Conservation (phyloP, 805 yeast genomes). For the Hanseniaspora nectarophila region DNA sequence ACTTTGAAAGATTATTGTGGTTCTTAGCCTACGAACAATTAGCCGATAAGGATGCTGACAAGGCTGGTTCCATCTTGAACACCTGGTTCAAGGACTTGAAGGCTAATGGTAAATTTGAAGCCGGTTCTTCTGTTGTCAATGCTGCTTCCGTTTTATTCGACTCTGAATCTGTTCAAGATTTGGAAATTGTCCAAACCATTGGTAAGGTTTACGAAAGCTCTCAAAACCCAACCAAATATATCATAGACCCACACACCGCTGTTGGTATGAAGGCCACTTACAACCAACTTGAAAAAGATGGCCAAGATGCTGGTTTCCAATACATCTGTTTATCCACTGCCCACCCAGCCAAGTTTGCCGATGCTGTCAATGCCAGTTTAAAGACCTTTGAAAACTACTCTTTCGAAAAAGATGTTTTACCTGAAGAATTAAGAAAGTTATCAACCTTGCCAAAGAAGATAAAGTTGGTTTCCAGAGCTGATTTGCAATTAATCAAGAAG, state of each 20-base stretch:
- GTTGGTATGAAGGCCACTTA: conserved; percentile 80
- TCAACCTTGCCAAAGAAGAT: conserved; percentile 63
- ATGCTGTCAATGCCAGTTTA: conserved; percentile 80
- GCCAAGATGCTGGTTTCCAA: conserved; percentile 33
- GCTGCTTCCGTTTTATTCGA: conserved; percentile 61
- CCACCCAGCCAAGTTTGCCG: conserved; percentile 97
- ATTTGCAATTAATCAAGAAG: conserved; percentile 59
- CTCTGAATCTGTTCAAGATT: conserved; percentile 69
- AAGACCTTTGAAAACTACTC: conserved; percentile 56
- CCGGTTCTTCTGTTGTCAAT: conserved; percentile 48
- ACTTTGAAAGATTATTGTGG: conserved; percentile 95
- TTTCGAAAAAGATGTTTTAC: conserved; percentile 79
- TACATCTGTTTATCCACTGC: conserved; percentile 85
- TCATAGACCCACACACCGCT: conserved; percentile 92
- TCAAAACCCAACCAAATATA: conserved; percentile 49
- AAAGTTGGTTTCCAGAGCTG: conserved; percentile 56
- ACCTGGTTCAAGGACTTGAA: conserved; percentile 73
- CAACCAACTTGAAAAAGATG: conserved; percentile 42
- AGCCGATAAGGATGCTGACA: conserved; percentile 33
- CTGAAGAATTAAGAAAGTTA: conserved; percentile 70
- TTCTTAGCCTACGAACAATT: conserved; percentile 65
- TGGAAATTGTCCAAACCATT: conserved; percentile 69
- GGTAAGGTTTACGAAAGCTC: conserved; percentile 50
- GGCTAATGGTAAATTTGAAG: conserved; percentile 61
- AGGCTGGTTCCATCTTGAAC: conserved; percentile 63